phyloP scores from a whole-genome alignment of 2,329 filamentous ascomycete species.

The Kalaharituber pfeilii region DNA sequence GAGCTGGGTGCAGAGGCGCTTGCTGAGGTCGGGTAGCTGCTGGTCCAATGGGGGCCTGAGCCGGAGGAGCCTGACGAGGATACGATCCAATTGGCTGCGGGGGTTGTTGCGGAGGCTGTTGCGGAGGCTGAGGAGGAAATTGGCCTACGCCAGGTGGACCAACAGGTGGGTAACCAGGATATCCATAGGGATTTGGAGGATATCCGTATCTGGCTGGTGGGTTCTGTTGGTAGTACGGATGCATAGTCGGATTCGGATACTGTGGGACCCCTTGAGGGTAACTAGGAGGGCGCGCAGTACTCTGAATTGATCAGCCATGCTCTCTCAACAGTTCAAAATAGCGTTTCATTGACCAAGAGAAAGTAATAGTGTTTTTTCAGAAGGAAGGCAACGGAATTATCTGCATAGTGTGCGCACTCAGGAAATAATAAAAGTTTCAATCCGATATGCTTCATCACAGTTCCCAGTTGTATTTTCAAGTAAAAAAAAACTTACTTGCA shows the following conservation, averaged over 20 bases:
- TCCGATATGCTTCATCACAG: background rate
- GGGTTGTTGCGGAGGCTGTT: conserved; percentile 23
- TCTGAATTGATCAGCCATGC: background rate
- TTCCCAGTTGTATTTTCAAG: too few relatives aligned
- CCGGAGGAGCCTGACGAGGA: conserved; percentile 27
- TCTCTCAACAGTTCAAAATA: background rate
- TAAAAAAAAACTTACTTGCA: conserved; percentile 97
- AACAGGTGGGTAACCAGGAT: conserved; percentile 32
- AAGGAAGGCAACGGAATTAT: background rate
- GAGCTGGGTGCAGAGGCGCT: conserved; percentile 1
- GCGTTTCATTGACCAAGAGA: background rate
- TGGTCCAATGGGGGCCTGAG: conserved; percentile 16
- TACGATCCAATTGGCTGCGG: conserved; percentile 2
- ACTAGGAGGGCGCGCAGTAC: background rate
- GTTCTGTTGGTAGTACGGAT: background rate
- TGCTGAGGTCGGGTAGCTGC: conserved; percentile 12
- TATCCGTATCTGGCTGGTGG: conserved; percentile 40
- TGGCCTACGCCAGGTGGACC: conserved; percentile 35
- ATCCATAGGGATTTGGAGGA: conserved; percentile 40
- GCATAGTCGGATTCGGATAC: background rate
- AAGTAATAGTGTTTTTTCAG: background rate
- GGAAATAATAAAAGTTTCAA: background rate
- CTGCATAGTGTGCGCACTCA: background rate
- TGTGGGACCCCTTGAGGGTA: background rate
- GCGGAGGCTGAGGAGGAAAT: conserved; percentile 32